A percentile compares a stretch with the other conserved stretches of the same genome.
phyloP scores from a whole-genome alignment of 2,329 filamentous ascomycete species.

The Aspergillus persii region DNA sequence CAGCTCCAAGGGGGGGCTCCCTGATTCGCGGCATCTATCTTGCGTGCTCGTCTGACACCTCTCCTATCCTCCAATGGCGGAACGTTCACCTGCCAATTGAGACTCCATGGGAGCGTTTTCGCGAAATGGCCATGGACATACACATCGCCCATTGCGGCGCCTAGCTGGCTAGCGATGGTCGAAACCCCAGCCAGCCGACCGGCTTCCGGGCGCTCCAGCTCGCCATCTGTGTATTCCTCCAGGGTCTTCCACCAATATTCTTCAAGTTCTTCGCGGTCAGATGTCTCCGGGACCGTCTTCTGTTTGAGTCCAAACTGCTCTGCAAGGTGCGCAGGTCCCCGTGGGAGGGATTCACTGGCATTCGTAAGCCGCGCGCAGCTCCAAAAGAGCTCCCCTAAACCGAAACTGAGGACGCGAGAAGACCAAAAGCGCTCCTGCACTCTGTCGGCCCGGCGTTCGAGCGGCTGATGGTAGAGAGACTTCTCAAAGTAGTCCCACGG shows the following conservation, averaged over 20 bases:
- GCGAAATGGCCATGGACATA: not conserved
- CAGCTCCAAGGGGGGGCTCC: not conserved
- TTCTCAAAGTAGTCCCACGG: not conserved
- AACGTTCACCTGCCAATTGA: not conserved
- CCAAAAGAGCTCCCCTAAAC: not conserved
- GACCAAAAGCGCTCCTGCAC: not conserved
- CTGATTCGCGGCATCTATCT: not conserved
- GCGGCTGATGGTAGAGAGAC: not conserved
- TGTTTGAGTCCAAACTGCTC: not conserved
- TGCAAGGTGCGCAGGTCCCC: not conserved
- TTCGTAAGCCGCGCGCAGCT: not conserved
- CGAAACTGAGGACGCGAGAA: not conserved
- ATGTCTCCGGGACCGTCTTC: not conserved
- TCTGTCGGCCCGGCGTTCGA: not conserved
- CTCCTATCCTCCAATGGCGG: not conserved
- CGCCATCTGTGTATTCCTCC: not conserved
- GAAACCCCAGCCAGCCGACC: not conserved
- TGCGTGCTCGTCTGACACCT: not conserved
- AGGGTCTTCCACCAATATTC: not conserved
- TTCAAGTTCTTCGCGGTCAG: not conserved
- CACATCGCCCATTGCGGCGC: not conserved
- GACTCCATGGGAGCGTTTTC: not conserved
- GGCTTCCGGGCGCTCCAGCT: not conserved
- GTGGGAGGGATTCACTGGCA: not conserved
- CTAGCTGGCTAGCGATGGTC: not conserved